Evolutionary conservation across 2,329 filamentous ascomycete species (phyloP), one percentile per base, ranked within the genome.

Genomic region (Fusarium beomiforme): DNA sequence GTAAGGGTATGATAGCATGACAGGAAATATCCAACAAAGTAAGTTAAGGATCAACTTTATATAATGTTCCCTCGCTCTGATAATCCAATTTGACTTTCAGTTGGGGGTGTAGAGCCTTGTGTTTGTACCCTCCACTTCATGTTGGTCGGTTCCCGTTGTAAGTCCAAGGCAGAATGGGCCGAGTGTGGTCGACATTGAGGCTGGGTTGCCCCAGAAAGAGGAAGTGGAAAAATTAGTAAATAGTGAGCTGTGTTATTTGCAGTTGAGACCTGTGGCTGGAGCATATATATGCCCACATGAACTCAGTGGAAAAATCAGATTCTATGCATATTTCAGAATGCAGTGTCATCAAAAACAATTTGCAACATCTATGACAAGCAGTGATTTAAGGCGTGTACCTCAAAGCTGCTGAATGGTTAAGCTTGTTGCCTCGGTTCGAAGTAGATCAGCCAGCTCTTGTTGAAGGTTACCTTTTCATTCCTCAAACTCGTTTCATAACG

Each of bases 131-230:
- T 44, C 36, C 31, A 36, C 19, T n/a, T 37, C 29, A n/a, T 31
- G 59, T 69, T 72, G 64, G 69, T 61, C 34, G 55, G 36, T 16
- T 65, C 64, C 64, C 29, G 12, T 16, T 44, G 9, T 19, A 49
- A 62, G 42, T 36, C 9, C 23, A 43, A 59, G 41, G 41, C 51
- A 64, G 59, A 64, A 51, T 50, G 42, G 26, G 31, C 37, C 23
- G 23, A 54, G 36, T 46, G 2, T 14, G 23, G 33, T 43, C 55
- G 36, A 8, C n/a, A 16, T 43, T 31, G 43, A 59, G 59, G 54
- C 43, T 49, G 29, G 29, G 54, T 42, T n/a, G 14, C 12, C 43
- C 42, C 10, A n/a, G n/a, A n/a, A n/a, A n/a, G n/a, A n/a, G n/a
- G n/a, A n/a, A n/a, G n/a, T n/a, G n/a, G n/a, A n/a, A n/a, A n/a